Percentiles rank a stretch among this genome's conserved stretches.
These are phyloP conservation scores for Fistulifera pelliculosa DNA, from an alignment of 108 stramenopile species.

Conservation along the genomic window DNA sequence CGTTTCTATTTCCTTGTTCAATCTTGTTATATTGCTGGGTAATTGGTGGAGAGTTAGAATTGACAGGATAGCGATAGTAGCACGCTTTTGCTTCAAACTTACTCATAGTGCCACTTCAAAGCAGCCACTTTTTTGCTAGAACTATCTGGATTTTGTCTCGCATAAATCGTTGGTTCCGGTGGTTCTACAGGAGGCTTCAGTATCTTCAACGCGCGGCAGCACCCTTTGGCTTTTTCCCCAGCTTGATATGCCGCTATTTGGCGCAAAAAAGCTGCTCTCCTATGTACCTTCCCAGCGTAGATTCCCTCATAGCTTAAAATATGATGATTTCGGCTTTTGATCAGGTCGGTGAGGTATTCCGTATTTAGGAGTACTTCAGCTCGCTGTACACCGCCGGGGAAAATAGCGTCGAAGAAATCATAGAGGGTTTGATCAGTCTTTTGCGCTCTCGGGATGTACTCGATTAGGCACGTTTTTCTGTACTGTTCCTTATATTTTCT, in stretches of 20 bases:
- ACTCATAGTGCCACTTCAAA: constrained; percentile 3
- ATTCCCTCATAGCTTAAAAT: constrained; percentile 31
- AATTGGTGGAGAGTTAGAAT: too few relatives aligned
- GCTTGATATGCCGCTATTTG: background rate
- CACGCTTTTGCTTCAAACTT: background rate
- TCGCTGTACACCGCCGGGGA: constrained; percentile 44
- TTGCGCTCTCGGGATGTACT: constrained; percentile 42
- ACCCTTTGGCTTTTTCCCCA: background rate
- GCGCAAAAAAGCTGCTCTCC: constrained; percentile 7
- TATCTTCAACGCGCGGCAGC: background rate
- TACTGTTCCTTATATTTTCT: constrained; percentile 34
- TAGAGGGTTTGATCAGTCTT: constrained; percentile 33
- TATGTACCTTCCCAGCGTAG: constrained; percentile 21
- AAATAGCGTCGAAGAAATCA: constrained; percentile 42
- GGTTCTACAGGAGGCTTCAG: constrained; percentile 3
- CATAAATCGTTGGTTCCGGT: background rate
- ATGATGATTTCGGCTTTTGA: constrained; percentile 18
- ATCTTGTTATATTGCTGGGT: background rate
- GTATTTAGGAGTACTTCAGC: constrained; percentile 49
- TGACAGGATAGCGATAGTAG: background rate
- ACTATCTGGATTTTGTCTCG: background rate
- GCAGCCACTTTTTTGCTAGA: background rate
- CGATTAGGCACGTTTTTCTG: constrained; percentile 40
- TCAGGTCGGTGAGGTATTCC: constrained; percentile 1
- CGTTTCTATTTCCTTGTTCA: constrained; percentile 16